Conservation (phyloP, 2,329 filamentous ascomycete genomes). For the Beauveria sp. region DNA sequence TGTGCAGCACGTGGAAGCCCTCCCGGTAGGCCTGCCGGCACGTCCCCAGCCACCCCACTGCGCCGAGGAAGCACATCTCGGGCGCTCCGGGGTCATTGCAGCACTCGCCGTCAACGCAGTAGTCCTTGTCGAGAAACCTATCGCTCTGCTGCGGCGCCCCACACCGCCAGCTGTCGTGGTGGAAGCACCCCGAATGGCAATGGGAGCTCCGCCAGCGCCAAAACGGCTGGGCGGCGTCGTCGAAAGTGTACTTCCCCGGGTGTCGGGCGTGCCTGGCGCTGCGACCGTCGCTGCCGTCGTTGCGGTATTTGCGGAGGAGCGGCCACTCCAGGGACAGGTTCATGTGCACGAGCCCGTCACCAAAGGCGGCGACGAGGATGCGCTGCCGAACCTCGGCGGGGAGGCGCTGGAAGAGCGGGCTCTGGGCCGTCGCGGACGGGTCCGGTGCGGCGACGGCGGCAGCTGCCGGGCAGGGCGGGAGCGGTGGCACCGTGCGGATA, state of each 20-base stretch:
- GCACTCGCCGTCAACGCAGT: neutral
- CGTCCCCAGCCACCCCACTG: neutral
- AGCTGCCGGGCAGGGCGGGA: neutral
- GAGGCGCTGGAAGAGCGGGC: neutral
- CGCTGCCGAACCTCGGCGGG: neutral
- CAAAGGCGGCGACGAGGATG: neutral
- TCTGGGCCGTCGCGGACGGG: neutral
- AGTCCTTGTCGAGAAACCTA: neutral
- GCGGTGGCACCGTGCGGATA: neutral
- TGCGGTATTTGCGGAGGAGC: neutral
- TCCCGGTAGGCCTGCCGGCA: neutral
- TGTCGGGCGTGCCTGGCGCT: neutral
- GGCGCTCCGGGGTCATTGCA: neutral
- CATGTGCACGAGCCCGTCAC: neutral
- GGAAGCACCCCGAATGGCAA: neutral
- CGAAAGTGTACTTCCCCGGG: neutral
- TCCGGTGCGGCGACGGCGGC: neutral
- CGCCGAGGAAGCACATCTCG: neutral
- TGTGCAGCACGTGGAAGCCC: neutral
- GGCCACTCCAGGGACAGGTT: neutral
- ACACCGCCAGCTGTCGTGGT: neutral
- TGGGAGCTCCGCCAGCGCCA: conserved; percentile 4
- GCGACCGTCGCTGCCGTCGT: neutral
- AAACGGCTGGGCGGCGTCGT: neutral
- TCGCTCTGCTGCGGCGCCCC: neutral